Percentiles rank a stretch among this genome's conserved stretches.
Evolutionary conservation across 441 rosid genomes (phyloP).

Genomic region (Populus tomentosa): DNA sequence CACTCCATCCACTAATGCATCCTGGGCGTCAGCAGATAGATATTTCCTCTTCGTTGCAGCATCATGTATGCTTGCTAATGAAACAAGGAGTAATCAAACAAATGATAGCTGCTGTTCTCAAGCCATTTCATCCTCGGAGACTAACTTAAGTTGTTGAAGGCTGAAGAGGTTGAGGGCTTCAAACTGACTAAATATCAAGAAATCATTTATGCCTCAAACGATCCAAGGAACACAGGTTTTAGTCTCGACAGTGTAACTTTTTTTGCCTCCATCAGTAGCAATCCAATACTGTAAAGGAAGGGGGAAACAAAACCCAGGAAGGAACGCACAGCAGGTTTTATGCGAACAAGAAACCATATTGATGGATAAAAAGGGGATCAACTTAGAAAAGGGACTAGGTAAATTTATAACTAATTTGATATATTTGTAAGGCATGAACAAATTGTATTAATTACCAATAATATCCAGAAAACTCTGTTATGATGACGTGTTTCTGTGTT

Average conservation of each 20-base stretch:
- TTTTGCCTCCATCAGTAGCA: neutral
- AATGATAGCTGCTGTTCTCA: neutral
- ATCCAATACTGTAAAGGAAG: neutral
- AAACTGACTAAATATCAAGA: neutral
- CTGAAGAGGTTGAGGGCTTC: neutral
- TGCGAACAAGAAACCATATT: neutral
- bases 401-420: neutral
- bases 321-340: neutral
- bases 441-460: slow-evolving; percentile 9
- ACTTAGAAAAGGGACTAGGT: neutral
- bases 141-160: neutral
- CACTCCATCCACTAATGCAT: too few species aligned
- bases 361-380: neutral
- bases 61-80: too few species aligned
- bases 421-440: slow-evolving; percentile 4
- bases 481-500: neutral
- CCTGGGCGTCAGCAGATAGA: too few species aligned
- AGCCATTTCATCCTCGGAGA: neutral
- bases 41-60: too few species aligned
- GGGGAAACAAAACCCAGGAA: neutral
- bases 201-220: neutral
- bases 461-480: slow-evolving; percentile 18
- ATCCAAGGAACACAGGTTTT: neutral
- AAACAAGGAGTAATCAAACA: neutral
- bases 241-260: neutral